Evolutionary conservation across 345 rosid genomes (phyloP).

Genomic region (Gossypium anomalum): DNA sequence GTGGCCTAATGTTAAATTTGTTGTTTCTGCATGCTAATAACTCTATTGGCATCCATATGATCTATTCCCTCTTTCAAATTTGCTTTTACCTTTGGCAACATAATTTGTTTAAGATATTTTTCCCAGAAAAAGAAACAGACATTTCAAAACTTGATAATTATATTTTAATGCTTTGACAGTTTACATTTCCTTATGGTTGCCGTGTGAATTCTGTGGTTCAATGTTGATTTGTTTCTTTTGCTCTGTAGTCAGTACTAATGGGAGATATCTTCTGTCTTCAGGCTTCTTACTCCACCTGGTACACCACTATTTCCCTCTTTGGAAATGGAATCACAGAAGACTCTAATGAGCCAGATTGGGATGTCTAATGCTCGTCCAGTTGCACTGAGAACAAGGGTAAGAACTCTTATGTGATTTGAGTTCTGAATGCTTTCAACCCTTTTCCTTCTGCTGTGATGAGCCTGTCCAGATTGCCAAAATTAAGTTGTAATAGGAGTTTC

Average conservation of each 20-base stretch:
- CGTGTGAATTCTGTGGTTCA: background rate
- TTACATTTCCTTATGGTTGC: background rate
- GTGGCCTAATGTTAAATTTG: background rate
- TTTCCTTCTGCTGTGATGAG: background rate
- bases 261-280: slow-evolving; percentile 26
- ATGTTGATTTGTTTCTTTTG: background rate
- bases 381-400: slow-evolving; percentile 54
- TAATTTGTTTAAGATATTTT: background rate
- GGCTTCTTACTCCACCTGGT: slow-evolving; percentile 93
- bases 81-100: background rate
- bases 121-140: background rate
- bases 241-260: slow-evolving; percentile 1
- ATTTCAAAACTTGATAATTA: background rate
- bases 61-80: background rate
- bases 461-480: slow-evolving; percentile 6
- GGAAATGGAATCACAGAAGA: slow-evolving; percentile 49
- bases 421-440: slow-evolving; percentile 13
- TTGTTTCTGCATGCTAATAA: background rate
- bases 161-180: background rate
- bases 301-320: slow-evolving; percentile 60
- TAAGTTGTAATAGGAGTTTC: background rate
- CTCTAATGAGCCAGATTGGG: slow-evolving; percentile 42
- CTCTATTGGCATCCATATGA: background rate
- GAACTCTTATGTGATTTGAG: slow-evolving; percentile 13
- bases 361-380: slow-evolving; percentile 47